Base-by-base conservation (phyloP, 1,139 yeast species). In the Hemisphaericaspora subhashii region DNA sequence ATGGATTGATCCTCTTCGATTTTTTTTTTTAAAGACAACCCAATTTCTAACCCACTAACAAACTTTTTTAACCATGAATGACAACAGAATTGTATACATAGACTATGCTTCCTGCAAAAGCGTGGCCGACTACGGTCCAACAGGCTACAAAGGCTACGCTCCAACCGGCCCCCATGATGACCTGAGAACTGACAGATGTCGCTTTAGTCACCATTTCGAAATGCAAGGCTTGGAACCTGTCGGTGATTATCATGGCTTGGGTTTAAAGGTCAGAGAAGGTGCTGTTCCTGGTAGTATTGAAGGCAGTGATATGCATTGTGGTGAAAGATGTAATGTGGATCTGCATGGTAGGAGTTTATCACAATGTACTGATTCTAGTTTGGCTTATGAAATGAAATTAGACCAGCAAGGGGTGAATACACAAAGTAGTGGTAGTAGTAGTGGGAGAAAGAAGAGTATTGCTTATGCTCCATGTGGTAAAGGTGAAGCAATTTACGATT, bases 251-350 rank as follows among this genome's bases (percentile, higher is more conserved):
- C 18, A 28, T n/a, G 37, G 37, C 7, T 29, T 28, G 28, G 37
- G 37, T 1, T 24, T 35, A 15, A 22, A 2, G 5, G 35, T 31
- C 5, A 14, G 17, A 3, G 31, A 26, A 11, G 22, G 24, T 5
- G 38, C 35, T 25, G 21, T n/a, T 3, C 35, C 35, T 15, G 38
- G 35, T 13, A 31, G 17, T 47, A 56, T 65, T 64, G 27, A 72
- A 69, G 28, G 71, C 65, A 32, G 64, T 39, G 54, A 66, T 64
- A 8, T 40, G 50, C 33, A 27, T 23, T 28, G 24, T 52, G 55
- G 26, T 48, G 48, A 16, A 35, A 44, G 20, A 24, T 12, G 36
- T 33, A 46, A 39, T 22, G 37, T 42, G 15, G 26, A 42, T 26
- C 23, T 11, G 22, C 39, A 40, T 29, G 53, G 46, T 23, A 33